Base-by-base conservation (phyloP, 768 basidiomycete genomes). In the Ramaria sp. region DNA sequence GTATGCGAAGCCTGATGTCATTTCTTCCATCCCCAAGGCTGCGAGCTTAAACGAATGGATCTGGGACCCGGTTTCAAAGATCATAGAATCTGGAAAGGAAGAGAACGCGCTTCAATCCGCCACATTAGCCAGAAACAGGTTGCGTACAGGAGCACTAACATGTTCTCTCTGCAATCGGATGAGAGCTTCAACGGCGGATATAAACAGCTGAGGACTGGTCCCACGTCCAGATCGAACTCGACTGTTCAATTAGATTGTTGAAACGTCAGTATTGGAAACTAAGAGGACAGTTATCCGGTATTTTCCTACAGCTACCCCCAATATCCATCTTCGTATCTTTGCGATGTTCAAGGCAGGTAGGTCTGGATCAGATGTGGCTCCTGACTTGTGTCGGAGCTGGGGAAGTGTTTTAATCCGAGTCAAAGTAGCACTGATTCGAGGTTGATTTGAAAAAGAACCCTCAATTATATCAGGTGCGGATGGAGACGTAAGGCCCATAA, bases 221-320 rank as follows among this genome's bases (percentile, higher is more conserved):
- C 92, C 49, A 85, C 72, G 61, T 95, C 92, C 47, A 92, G 68
- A 70, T 96, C 92, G 65, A 96, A 96, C 62, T 93, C 83, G 38
- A 91, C 87, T 89, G 59, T 15, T 56, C 15, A n/a, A 20, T 2
- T 24, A 24, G 6, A 59, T 48, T 33, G 31, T 68, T 22, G 45
- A 22, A 37, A 51, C 56, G 56, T 59, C 31, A 27, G 57, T 37
- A 34, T 33, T 20, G 33, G 37, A 46, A 10, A 51, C 43, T 17
- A 53, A 20, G 19, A 53, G 17, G 33, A 38, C 30, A 58, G 48
- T 1, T 13, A 49, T 41, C 20, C 30, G 10, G 19, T n/a, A 59
- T 75, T 61, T 66, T 78, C 86, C 88, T 53, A 88, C 73, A 46
- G 76, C 81, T 49, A 90, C 75, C 15, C 82, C 75, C 55, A 86